A percentile compares a stretch with the other conserved stretches of the same genome.
Conservation (phyloP, 1,139 yeast genomes). For the Yamadazyma dushanensis region DNA sequence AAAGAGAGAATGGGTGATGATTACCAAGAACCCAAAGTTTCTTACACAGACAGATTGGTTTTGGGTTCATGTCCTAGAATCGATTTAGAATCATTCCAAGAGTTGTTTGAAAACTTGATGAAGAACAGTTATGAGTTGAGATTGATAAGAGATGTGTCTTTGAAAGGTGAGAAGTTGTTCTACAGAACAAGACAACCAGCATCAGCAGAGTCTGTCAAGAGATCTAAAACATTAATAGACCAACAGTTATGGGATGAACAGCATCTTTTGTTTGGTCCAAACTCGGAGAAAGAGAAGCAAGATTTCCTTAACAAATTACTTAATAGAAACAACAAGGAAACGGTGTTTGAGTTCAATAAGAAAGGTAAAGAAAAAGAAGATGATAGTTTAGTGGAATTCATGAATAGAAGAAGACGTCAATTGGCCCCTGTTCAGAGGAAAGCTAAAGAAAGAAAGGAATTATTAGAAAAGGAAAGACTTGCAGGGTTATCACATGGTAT, state of each 20-base stretch:
- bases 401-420: constrained; percentile 84
- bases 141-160: constrained; percentile 67
- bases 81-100: constrained; percentile 70
- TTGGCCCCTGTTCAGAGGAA: constrained; percentile 84
- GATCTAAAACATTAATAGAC: constrained; percentile 78
- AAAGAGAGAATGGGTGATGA: constrained; percentile 44
- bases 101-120: constrained; percentile 64
- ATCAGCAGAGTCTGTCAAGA: constrained; percentile 76
- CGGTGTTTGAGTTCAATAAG: constrained; percentile 86
- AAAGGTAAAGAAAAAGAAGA: constrained; percentile 50
- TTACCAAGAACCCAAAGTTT: constrained; percentile 53
- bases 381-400: constrained; percentile 73
- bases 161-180: constrained; percentile 85
- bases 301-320: constrained; percentile 68
- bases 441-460: constrained; percentile 68
- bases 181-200: constrained; percentile 86
- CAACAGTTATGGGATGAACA: constrained; percentile 85
- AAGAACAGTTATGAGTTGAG: constrained; percentile 68
- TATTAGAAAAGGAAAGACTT: constrained; percentile 69
- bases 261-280: constrained; percentile 73
- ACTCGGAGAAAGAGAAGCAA: constrained; percentile 72
- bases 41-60: constrained; percentile 76
- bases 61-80: constrained; percentile 80
- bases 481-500: constrained; percentile 75
- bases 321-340: constrained; percentile 73